Evolutionary conservation across 495 filamentous ascomycete genomes (phyloP), one percentile per base, ranked within the genome.

Genomic region (Penicillium waksmanii): DNA sequence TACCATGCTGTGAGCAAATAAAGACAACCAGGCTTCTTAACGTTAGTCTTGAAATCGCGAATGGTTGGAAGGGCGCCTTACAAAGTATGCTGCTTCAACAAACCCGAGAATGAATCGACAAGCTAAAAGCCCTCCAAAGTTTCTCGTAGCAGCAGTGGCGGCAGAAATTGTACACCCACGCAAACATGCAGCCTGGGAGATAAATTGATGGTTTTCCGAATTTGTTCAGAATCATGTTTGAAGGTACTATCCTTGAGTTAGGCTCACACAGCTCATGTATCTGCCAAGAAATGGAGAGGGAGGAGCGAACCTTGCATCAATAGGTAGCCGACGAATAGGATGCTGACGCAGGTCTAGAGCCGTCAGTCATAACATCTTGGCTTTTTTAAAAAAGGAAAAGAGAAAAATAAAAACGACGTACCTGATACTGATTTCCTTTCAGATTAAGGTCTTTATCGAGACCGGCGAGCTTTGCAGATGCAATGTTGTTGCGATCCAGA

Each of bases 201-300:
- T 67, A 70, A 38, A 61, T 57, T 8, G 66, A 75, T 3, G 71
- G 68, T 27, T 65, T 66, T 19, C 68, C 61, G 17, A 65, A 35
- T 3, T 68, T 64, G 59, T 85, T 86, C 7, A 87, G 68, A 36
- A 86, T 79, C 48, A 87, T 71, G 52, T 87, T 88, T 0, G 82
- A 85, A 0, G 84, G 85, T 82, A 71, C 66, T 83, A 77, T 36
- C 12, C 6, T 15, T n/a, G 38, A 34, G 31, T 9, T n/a, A 50
- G 33, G 17, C 13, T 23, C 9, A 67, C 21, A 25, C 0, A 13
- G 19, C 11, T 79, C 77, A 19, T 80, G 58, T 12, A 82, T 61
- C 56, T 83, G 81, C 1, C 12, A 5, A 8, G 51, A 21, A 56
- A 11, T 7, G 15, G 8, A 13, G 21, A 11, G 5, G 15, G 19